phyloP scores from a whole-genome alignment of 2,329 filamentous ascomycete genomes.

The Lasiodiplodia citricola region DNA sequence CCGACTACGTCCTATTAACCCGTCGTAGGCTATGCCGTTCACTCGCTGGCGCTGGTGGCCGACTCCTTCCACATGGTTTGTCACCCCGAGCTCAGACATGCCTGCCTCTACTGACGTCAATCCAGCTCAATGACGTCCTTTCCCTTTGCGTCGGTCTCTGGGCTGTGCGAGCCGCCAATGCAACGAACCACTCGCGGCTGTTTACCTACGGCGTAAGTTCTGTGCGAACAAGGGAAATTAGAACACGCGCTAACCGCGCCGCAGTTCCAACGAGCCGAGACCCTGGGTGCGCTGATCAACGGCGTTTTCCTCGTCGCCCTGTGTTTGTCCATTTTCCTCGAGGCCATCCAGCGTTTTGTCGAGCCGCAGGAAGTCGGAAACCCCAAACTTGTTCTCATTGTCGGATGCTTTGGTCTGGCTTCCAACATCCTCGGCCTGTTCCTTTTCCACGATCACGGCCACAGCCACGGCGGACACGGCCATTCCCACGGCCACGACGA shows the following conservation, averaged over 20 bases:
- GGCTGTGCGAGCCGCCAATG: conserved; percentile 89
- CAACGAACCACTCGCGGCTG: conserved; percentile 79
- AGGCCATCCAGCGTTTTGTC: conserved; percentile 89
- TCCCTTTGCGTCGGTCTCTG: conserved; percentile 91
- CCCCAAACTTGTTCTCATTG: conserved; percentile 84
- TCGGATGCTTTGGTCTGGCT: conserved; percentile 81
- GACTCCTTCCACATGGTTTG: conserved; percentile 97
- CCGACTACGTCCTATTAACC: conserved; percentile 25
- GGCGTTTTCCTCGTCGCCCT: conserved; percentile 96
- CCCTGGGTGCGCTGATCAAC: conserved; percentile 93
- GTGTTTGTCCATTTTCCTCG: conserved; percentile 94
- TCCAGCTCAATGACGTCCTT: conserved; percentile 91
- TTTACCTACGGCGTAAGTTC: conserved; percentile 88
- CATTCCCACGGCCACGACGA: conserved; percentile 51
- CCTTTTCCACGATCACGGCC: conserved; percentile 91
- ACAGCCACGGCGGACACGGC: conserved; percentile 70
- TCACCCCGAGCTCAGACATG: conserved; percentile 26
- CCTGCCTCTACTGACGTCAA: conserved; percentile 29
- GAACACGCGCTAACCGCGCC: neutral
- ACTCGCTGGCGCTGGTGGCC: conserved; percentile 90
- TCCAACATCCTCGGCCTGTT: conserved; percentile 90
- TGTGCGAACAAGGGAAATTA: neutral
- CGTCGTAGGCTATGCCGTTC: conserved; percentile 72
- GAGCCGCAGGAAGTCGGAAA: conserved; percentile 88
- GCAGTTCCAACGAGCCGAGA: conserved; percentile 96